Conservation (phyloP, 2,329 filamentous ascomycete species). For the Aspergillus alliaceus region DNA sequence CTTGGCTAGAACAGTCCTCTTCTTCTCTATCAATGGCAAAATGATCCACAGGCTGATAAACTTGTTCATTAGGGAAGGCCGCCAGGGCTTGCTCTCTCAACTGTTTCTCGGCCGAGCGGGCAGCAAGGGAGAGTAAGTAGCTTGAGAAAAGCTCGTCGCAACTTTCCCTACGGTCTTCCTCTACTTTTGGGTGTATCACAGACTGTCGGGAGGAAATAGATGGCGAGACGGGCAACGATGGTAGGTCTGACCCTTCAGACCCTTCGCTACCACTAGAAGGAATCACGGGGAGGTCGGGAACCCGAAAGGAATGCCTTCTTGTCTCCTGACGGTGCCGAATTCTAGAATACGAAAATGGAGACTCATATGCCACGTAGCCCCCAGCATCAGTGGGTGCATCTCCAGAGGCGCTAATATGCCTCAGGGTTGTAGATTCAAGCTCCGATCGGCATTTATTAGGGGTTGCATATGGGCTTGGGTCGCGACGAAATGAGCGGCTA, state of each 20-base stretch:
- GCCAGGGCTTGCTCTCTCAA: slow-evolving; percentile 64
- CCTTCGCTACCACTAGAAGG: slow-evolving; percentile 60
- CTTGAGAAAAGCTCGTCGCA: slow-evolving; percentile 74
- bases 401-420: slow-evolving; percentile 7
- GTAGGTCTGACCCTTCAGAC: slow-evolving; percentile 40
- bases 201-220: slow-evolving; percentile 28
- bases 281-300: slow-evolving; percentile 63
- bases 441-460: slow-evolving; percentile 28
- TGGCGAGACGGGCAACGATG: slow-evolving; percentile 46
- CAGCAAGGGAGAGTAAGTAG: slow-evolving; percentile 76
- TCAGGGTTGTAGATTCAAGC: background rate
- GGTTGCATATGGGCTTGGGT: slow-evolving; percentile 35
- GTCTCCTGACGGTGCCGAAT: slow-evolving; percentile 39
- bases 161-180: slow-evolving; percentile 48
- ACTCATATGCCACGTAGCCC: slow-evolving; percentile 29
- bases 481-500: slow-evolving; percentile 28
- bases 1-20: slow-evolving; percentile 35
- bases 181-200: slow-evolving; percentile 32
- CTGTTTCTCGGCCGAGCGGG: slow-evolving; percentile 75
- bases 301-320: slow-evolving; percentile 57
- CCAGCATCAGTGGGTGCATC: background rate
- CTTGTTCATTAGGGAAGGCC: slow-evolving; percentile 51
- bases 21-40: slow-evolving; percentile 46
- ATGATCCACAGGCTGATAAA: slow-evolving; percentile 48
- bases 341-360: slow-evolving; percentile 46